Base-by-base conservation (phyloP, 495 filamentous ascomycete species). In the Aspergillus ostianus region DNA sequence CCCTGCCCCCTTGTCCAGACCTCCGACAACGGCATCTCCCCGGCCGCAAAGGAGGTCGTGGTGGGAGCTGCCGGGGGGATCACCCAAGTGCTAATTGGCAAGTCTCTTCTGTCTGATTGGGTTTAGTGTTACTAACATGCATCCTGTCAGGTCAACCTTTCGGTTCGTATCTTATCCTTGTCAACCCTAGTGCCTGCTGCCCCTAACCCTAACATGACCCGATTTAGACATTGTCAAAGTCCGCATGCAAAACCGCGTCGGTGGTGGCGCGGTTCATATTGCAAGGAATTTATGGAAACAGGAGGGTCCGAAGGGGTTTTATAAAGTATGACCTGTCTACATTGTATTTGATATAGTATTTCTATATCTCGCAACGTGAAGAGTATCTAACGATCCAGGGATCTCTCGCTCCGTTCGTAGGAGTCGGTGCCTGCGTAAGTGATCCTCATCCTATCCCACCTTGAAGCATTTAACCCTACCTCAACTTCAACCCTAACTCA, bases 221-320 rank as follows among this genome's bases (percentile, higher is more conserved):
- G 90, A 90, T 57, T 93, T 93, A 73, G 84, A 94, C 76, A 93
- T 95, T 44, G 86, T 95, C 65, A 95, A 95, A 77, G 91, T 95
- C 62, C 86, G 91, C 29, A 81, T 95, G 8, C 91, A 95, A 75
- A 93, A 91, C 8, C 84, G 50, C 79, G 74, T 21, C 71, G 90
- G 91, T 75, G 74, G 78, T 52, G 83, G 80, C 61, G 91, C 91
- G 51, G 69, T 89, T 36, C 75, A 86, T 59, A 84, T 84, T 56
- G 89, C 90, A 0, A 73, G 78, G 18, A 83, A 85, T 57, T 92
- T 93, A 76, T 91, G 84, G 69, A 80, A 77, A 59, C 82, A 85
- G 66, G 91, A 95, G 72, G 91, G 91, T 2, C 36, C 13, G 13
- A 13, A 1, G 36, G 13, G 36, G 9, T 41, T 95, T 82, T 95